Base-by-base conservation (phyloP, 2,329 filamentous ascomycete species). In the Colletotrichum noveboracense region DNA sequence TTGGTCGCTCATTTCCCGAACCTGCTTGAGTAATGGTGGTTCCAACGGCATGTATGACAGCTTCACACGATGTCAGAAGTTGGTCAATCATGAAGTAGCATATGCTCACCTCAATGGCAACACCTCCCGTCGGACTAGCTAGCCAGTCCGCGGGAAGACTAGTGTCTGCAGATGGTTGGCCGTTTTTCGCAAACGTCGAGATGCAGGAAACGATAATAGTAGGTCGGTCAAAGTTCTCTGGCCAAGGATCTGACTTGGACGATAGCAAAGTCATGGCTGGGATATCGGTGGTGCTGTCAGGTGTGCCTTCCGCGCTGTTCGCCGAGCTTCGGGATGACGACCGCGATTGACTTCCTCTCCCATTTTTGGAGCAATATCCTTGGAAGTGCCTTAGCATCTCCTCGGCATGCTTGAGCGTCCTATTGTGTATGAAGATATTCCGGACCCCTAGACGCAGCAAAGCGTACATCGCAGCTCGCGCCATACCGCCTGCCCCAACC, bases 181-280 rank as follows among this genome's bases (percentile, higher is more conserved):
- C 89, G 8, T 91, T 90, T 16, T 94, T 89, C 3, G 90, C 88
- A 77, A 95, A 92, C 1, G 93, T 93, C 0, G 94, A 93, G 10
- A 96, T 94, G 78, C 94, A 95, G 0, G 93, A 95, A 0, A 95
- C 89, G 28, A 96, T 91, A 78, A 96, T 93, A 3, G 94, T 95
- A 0, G 94, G 94, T 14, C 89, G 87, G 12, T 89, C 89, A 78
- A 90, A 91, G 3, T 87, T 87, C 10, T 88, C 81, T 0, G 93
- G 94, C 94, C 94, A 96, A 3, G 88, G 81, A 24, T 93, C 90
- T 4, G 90, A 85, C 26, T 88, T 86, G 0, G 89, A 90, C 24
- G 38, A 14, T 6, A 71, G n/a, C 14, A 38, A 32, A 10, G 86
- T 84, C 7, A 96, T 80, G 8, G 95, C 90, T 26, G 89, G 86